phyloP scores from a whole-genome alignment of 2,329 filamentous ascomycete species.

The Chlorencoelia australis region DNA sequence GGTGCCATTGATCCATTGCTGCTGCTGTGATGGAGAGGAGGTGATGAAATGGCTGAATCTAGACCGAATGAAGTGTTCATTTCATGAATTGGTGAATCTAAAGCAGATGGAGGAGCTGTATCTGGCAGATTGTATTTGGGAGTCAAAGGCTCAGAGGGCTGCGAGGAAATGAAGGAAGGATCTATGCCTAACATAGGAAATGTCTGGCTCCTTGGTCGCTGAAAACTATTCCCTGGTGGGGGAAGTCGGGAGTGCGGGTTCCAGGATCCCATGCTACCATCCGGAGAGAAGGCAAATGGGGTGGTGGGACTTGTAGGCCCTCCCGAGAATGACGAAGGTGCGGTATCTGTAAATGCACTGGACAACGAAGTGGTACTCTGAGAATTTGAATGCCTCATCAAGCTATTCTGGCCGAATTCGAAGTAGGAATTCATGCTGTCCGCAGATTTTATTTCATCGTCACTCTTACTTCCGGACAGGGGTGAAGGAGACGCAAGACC shows the following conservation, averaged over 20 bases:
- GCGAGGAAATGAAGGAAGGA: slow-evolving; percentile 39
- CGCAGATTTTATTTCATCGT: slow-evolving; percentile 50
- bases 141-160: slow-evolving; percentile 42
- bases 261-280: slow-evolving; percentile 60
- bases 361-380: slow-evolving; percentile 58
- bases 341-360: slow-evolving; percentile 55
- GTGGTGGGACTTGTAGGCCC: slow-evolving; percentile 65
- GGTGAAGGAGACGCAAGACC: slow-evolving; percentile 58
- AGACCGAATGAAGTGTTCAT: slow-evolving; percentile 29
- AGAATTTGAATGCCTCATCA: slow-evolving; percentile 54
- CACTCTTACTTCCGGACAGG: slow-evolving; percentile 53
- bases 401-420: slow-evolving; percentile 42
- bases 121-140: slow-evolving; percentile 37
- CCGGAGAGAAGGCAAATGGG: slow-evolving; percentile 66
- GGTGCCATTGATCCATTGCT: slow-evolving; percentile 39
- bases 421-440: slow-evolving; percentile 47
- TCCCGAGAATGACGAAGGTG: slow-evolving; percentile 57
- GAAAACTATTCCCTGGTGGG: slow-evolving; percentile 38
- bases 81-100: slow-evolving; percentile 42
- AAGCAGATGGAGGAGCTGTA: slow-evolving; percentile 31
- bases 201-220: slow-evolving; percentile 77
- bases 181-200: slow-evolving; percentile 64
- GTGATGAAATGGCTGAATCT: slow-evolving; percentile 31
- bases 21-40: slow-evolving; percentile 40
- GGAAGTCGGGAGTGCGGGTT: slow-evolving; percentile 40